Evolutionary conservation across 2,329 filamentous ascomycete species (phyloP).

Genomic region (Aspergillus ochraceoroseus): DNA sequence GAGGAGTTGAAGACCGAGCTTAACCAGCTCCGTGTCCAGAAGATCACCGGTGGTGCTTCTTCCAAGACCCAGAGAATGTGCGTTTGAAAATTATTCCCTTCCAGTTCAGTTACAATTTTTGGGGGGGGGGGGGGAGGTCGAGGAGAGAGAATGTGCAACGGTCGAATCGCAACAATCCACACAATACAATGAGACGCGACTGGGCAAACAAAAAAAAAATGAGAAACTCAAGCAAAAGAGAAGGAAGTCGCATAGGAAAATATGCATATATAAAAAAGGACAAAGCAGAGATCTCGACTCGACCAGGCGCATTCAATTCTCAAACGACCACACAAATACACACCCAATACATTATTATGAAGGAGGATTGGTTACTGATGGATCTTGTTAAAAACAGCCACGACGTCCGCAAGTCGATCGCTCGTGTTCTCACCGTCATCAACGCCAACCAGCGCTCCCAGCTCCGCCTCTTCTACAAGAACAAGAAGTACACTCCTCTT

Average conservation of each 20-base stretch:
- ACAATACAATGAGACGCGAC: not conserved
- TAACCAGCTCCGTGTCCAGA: constrained; percentile 93
- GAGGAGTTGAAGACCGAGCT: constrained; percentile 94
- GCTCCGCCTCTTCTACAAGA: constrained; percentile 98
- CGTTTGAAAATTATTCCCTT: constrained; percentile 40
- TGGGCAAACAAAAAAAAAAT: not conserved
- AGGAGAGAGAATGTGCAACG: constrained; percentile 7
- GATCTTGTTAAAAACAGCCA: constrained; percentile 57
- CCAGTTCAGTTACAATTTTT: constrained; percentile 11
- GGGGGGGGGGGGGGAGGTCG: not conserved
- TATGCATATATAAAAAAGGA: not conserved
- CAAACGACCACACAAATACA: constrained; percentile 7
- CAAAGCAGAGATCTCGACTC: constrained; percentile 1
- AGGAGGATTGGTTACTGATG: constrained; percentile 25
- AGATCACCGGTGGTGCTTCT: constrained; percentile 86
- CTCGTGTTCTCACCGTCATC: constrained; percentile 97
- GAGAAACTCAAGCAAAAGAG: too few species aligned
- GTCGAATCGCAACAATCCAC: not conserved
- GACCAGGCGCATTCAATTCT: constrained; percentile 7
- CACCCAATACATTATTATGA: not conserved
- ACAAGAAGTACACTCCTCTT: constrained; percentile 98
- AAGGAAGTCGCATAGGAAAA: constrained; percentile 7
- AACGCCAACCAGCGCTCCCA: constrained; percentile 98
- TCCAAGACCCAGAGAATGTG: constrained; percentile 98
- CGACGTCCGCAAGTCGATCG: constrained; percentile 99